Evolutionary conservation across 2,329 filamentous ascomycete species (phyloP).

Genomic region (Cladobotryum protrusum): DNA sequence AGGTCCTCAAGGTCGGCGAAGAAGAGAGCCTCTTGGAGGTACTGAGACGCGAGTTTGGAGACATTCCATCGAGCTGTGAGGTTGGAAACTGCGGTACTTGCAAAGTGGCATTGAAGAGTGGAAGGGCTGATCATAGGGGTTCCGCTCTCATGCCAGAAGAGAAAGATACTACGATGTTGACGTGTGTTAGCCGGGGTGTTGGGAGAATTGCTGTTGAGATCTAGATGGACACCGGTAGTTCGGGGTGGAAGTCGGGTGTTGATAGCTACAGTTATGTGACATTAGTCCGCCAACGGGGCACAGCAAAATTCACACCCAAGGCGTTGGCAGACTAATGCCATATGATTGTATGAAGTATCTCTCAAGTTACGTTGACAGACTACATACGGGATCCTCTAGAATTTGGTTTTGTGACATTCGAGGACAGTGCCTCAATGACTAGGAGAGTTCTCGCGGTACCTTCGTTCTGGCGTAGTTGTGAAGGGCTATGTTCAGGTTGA

Average conservation of each 20-base stretch:
- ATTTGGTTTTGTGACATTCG: no score
- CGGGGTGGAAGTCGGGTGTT: no score
- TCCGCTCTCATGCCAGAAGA: constrained; percentile 41
- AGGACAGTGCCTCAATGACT: background rate
- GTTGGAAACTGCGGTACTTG: constrained; percentile 52
- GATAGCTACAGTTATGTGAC: no score
- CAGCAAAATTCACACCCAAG: no score
- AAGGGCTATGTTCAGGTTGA: background rate
- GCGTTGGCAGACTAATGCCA: no score
- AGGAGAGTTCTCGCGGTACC: background rate
- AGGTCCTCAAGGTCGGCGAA: constrained; percentile 38
- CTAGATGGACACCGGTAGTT: background rate
- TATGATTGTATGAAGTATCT: no score
- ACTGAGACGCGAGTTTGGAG: constrained; percentile 36
- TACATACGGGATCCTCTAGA: no score
- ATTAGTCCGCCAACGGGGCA: no score
- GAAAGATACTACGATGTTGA: constrained; percentile 38
- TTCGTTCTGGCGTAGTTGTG: background rate
- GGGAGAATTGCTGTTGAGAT: constrained; percentile 39
- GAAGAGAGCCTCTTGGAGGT: constrained; percentile 47
- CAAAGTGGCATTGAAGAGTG: constrained; percentile 35
- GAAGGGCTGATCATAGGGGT: constrained; percentile 44
- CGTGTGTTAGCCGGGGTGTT: constrained; percentile 48
- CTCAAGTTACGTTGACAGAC: no score
- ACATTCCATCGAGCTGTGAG: constrained; percentile 44